Evolutionary conservation across 192 early-diverging fungal genomes (phyloP).

Genomic region (Coemansia sp.): DNA sequence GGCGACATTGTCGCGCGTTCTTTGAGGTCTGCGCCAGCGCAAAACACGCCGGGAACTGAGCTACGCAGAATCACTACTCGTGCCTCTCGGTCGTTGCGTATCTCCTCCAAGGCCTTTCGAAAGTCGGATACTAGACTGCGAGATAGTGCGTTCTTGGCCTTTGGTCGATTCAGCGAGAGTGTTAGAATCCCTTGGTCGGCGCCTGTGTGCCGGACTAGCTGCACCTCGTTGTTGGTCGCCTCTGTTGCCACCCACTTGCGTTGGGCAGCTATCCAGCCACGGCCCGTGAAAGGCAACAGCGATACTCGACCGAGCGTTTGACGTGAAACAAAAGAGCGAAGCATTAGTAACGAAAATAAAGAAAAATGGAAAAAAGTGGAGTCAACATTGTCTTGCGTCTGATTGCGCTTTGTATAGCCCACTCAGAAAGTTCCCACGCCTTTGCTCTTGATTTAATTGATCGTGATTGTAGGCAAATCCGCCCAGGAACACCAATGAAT

Average conservation of each 20-base stretch:
- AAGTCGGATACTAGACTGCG: slow-evolving; percentile 75
- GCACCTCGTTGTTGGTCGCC: slow-evolving; percentile 17
- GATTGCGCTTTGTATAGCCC: no score
- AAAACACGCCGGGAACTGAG: slow-evolving; percentile 83
- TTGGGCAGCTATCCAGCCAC: neutral
- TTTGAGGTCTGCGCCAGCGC: slow-evolving; percentile 96
- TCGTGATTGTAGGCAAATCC: no score
- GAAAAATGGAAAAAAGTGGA: no score
- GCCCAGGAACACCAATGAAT: no score
- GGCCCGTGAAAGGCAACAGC: neutral
- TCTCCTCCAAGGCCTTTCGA: slow-evolving; percentile 63
- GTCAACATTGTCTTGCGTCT: no score
- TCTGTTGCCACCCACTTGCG: neutral
- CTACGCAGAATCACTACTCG: slow-evolving; percentile 85
- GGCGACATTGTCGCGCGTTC: slow-evolving; percentile 83
- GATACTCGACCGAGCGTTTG: neutral
- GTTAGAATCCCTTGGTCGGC: slow-evolving; percentile 73
- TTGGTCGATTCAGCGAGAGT: slow-evolving; percentile 82
- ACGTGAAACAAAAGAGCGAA: no score
- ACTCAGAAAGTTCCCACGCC: no score
- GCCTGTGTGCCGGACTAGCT: slow-evolving; percentile 26
- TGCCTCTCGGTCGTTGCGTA: slow-evolving; percentile 63
- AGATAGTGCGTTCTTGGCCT: slow-evolving; percentile 90
- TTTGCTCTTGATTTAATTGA: no score
- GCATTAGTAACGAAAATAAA: no score